Evolutionary conservation across 768 basidiomycete species (phyloP).

Genomic region (Tulasnella sp.): DNA sequence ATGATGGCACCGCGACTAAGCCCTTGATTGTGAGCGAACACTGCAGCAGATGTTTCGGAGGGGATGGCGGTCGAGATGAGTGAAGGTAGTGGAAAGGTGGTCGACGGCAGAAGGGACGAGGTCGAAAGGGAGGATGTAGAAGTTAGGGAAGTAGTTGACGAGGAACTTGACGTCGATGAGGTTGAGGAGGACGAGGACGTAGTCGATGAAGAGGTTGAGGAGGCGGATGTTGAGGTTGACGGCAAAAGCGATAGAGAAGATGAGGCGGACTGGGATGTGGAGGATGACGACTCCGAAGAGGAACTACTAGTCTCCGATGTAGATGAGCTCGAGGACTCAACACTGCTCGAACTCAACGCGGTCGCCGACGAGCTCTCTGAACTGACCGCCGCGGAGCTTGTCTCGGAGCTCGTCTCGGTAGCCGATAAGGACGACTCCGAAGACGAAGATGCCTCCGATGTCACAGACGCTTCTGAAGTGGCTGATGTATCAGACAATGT

Average conservation of each 20-base stretch:
- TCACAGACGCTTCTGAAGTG: background rate
- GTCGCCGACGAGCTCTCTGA: too few relatives aligned
- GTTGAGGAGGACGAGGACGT: background rate
- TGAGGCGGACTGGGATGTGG: background rate
- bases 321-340: background rate
- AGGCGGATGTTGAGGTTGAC: background rate
- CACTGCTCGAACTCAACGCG: background rate
- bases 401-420: background rate
- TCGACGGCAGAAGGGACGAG: background rate
- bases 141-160: background rate
- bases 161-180: background rate
- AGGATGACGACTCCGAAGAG: background rate
- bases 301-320: background rate
- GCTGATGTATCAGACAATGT: too few relatives aligned
- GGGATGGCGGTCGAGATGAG: background rate
- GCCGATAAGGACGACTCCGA: background rate
- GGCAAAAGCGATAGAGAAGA: background rate
- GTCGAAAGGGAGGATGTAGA: background rate
- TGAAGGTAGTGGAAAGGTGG: background rate
- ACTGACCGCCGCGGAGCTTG: too few relatives aligned
- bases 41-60: background rate
- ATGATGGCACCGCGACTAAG: conserved; percentile 7
- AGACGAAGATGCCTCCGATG: background rate
- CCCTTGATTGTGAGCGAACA: background rate
- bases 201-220: background rate